A percentile compares a stretch with the other conserved stretches of the same genome.
These are phyloP conservation scores for Wickerhamomyces mucosus DNA, from an alignment of 805 yeast species.

Conservation along the genomic window DNA sequence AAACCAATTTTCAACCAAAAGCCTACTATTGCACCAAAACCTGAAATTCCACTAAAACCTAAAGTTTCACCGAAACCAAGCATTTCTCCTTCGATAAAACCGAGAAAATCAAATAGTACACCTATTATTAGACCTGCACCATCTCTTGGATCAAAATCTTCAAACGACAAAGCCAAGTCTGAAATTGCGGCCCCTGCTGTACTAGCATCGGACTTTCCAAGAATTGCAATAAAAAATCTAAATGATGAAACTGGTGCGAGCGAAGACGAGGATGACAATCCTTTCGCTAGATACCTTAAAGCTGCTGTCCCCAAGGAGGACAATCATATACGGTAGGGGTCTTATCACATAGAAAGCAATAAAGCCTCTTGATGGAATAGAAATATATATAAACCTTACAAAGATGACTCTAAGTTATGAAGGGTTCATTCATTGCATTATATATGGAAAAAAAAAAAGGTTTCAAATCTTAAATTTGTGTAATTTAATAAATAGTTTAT, in stretches of 20 bases:
- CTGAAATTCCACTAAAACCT: constrained; percentile 2
- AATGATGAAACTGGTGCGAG: constrained; percentile 3
- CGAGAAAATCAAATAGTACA: background rate
- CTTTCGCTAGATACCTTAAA: constrained; percentile 27
- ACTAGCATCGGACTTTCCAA: background rate
- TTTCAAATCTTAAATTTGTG: no score
- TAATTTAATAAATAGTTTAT: no score
- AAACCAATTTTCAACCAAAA: no score
- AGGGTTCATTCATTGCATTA: no score
- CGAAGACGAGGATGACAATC: constrained; percentile 21
- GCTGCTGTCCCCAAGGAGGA: constrained; percentile 29
- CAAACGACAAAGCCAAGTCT: background rate
- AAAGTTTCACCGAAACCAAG: background rate
- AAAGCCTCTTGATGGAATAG: no score
- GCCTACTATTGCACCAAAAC: no score
- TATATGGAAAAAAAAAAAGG: background rate
- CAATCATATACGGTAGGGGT: background rate
- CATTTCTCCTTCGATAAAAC: constrained; percentile 1
- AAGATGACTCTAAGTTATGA: no score
- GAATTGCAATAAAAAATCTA: background rate
- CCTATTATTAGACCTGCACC: constrained; percentile 1
- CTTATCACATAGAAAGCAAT: no score
- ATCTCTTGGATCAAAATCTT: background rate
- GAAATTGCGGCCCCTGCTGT: background rate
- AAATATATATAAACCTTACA: no score